Evolutionary conservation across 176 grass and related monocot genomes (phyloP).

Genomic region (Carex littledalei): DNA sequence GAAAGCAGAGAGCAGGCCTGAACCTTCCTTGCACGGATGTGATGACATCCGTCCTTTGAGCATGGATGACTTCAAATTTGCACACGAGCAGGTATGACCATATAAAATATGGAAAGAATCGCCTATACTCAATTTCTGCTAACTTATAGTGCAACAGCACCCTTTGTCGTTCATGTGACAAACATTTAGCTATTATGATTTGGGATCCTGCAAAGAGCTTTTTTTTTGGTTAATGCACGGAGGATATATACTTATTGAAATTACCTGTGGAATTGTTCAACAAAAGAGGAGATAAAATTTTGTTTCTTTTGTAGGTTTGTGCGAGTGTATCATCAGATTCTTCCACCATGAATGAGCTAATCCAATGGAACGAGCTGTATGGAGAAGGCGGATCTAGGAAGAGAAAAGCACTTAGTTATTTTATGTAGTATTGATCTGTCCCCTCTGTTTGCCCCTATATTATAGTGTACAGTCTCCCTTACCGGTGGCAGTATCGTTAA

Average conservation of each 20-base stretch:
- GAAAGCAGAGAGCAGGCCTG: constrained; percentile 50
- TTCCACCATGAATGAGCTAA: constrained; percentile 81
- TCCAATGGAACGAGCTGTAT: constrained; percentile 97
- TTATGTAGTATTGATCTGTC: constrained; percentile 61
- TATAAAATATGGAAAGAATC: neutral
- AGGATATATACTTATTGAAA: neutral
- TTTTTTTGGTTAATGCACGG: neutral
- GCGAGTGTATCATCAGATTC: constrained; percentile 97
- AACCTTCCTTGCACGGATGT: constrained; percentile 62
- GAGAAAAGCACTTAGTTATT: constrained; percentile 95
- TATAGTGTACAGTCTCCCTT: constrained; percentile 36
- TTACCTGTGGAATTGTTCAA: neutral
- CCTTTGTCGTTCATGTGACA: neutral
- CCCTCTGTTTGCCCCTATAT: neutral
- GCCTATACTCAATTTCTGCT: neutral
- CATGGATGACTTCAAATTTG: constrained; percentile 90
- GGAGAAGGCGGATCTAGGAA: constrained; percentile 97
- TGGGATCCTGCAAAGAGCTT: neutral
- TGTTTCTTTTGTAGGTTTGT: constrained; percentile 52
- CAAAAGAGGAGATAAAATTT: neutral
- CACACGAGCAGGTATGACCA: constrained; percentile 83
- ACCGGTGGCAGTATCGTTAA: constrained; percentile 12
- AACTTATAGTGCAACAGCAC: neutral
- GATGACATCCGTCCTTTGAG: constrained; percentile 82
- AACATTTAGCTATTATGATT: neutral